Conservation (phyloP, 106 monocot genomes). For the Hemerocallis citrina region DNA sequence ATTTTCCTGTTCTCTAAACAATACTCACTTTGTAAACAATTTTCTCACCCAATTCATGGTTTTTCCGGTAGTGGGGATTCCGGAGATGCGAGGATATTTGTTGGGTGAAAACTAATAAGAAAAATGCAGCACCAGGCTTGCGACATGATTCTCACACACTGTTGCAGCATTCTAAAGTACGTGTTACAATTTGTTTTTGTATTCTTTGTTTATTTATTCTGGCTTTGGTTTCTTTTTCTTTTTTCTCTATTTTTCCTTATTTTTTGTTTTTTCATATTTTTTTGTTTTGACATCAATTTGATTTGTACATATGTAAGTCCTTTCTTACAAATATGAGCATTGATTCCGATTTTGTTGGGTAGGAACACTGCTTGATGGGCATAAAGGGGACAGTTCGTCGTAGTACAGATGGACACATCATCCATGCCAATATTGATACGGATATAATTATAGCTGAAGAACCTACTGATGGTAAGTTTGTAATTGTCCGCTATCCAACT, state of each 20-base stretch:
- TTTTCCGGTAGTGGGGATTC: constrained; percentile 81
- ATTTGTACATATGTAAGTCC: too few relatives aligned
- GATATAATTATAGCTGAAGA: constrained; percentile 98
- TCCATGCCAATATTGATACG: constrained; percentile 99
- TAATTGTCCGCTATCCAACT: too few relatives aligned
- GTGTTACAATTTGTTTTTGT: constrained; percentile 1
- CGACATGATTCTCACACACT: constrained; percentile 95
- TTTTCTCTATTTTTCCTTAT: neutral
- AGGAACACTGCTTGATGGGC: constrained; percentile 99
- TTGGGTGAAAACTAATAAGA: constrained; percentile 98
- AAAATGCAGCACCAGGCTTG: constrained; percentile 71
- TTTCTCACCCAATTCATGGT: too few relatives aligned
- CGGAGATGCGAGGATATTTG: constrained; percentile 98
- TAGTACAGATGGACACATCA: constrained; percentile 97
- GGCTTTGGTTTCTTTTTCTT: neutral
- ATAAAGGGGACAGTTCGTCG: constrained; percentile 98
- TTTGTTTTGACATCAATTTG: neutral
- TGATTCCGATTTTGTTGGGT: neutral
- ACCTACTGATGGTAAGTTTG: constrained; percentile 83
- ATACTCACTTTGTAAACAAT: too few relatives aligned
- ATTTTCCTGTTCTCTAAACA: too few relatives aligned
- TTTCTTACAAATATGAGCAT: too few relatives aligned
- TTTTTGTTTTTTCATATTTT: neutral
- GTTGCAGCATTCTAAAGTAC: constrained; percentile 93
- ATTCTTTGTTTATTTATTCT: neutral